A percentile compares a stretch with the other conserved stretches of the same genome.
These are phyloP conservation scores for Prunus kanzakura DNA, from an alignment of 306 rosid genomes.

Conservation along the genomic window DNA sequence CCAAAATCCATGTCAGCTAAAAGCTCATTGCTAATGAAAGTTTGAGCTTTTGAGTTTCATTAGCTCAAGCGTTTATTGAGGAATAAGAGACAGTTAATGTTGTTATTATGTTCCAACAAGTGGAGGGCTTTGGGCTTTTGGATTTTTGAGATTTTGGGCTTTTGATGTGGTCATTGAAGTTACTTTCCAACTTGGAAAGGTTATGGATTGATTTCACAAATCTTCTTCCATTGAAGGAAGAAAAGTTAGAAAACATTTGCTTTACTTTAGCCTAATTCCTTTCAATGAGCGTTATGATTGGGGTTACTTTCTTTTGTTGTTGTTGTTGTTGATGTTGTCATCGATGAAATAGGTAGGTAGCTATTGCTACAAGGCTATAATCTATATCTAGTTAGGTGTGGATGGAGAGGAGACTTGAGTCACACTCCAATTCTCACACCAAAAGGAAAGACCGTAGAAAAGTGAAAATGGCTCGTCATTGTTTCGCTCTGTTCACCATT, in stretches of 20 bases:
- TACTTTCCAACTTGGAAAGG: background rate
- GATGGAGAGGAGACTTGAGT: background rate
- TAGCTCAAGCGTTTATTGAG: background rate
- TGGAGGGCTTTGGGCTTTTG: background rate
- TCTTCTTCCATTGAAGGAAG: background rate
- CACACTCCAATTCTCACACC: background rate
- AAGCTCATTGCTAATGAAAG: background rate
- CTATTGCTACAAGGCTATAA: background rate
- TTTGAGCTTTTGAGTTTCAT: background rate
- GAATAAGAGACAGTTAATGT: background rate
- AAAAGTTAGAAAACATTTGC: background rate
- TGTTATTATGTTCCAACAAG: background rate
- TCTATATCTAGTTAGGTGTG: background rate
- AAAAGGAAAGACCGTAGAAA: background rate
- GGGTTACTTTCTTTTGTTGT: too few species aligned
- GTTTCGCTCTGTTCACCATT: too few species aligned
- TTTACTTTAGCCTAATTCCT: background rate
- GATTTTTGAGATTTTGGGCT: background rate
- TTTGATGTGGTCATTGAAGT: background rate
- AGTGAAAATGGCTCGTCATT: slow-evolving; percentile 30
- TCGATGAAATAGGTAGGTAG: background rate
- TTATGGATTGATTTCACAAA: background rate
- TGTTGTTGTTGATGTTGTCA: background rate
- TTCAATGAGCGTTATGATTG: too few species aligned
- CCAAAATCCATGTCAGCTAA: background rate